Percentiles rank a stretch among this genome's conserved stretches.
Conservation (phyloP, 2,329 filamentous ascomycete species). For the Raffaelea arxii region DNA sequence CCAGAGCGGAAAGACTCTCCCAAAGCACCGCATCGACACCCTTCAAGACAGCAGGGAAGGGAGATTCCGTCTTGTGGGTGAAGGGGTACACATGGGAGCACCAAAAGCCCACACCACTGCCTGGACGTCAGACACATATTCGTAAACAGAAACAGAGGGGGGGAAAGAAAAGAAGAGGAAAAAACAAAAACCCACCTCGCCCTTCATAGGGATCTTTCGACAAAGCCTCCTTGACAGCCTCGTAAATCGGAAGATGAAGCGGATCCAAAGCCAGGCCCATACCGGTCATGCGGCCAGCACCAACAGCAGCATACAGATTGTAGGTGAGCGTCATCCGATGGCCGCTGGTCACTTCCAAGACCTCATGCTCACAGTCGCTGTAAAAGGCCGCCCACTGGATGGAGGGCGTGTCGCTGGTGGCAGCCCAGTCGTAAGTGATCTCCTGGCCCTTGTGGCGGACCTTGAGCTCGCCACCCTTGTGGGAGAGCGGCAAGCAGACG, state of each 20-base stretch:
- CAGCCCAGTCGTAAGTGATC: constrained; percentile 31
- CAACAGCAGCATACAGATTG: constrained; percentile 33
- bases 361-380: constrained; percentile 42
- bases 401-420: neutral
- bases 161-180: neutral
- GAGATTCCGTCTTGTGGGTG: neutral
- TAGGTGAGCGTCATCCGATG: constrained; percentile 50
- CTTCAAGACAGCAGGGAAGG: neutral
- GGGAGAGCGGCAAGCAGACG: constrained; percentile 31
- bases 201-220: neutral
- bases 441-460: constrained; percentile 29
- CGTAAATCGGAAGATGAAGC: neutral
- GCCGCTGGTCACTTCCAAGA: constrained; percentile 36
- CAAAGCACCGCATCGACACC: neutral
- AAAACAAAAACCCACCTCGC: neutral
- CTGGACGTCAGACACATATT: no score
- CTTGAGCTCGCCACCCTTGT: constrained; percentile 31
- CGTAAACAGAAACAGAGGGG: no score
- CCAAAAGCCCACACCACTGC: neutral
- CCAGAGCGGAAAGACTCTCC: neutral
- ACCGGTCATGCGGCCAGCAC: neutral
- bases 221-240: neutral
- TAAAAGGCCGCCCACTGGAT: constrained; percentile 38
- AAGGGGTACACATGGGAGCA: neutral
- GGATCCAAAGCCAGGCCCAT: neutral